Conservation (phyloP, 768 basidiomycete genomes). For the Glaciozyma martinii region DNA sequence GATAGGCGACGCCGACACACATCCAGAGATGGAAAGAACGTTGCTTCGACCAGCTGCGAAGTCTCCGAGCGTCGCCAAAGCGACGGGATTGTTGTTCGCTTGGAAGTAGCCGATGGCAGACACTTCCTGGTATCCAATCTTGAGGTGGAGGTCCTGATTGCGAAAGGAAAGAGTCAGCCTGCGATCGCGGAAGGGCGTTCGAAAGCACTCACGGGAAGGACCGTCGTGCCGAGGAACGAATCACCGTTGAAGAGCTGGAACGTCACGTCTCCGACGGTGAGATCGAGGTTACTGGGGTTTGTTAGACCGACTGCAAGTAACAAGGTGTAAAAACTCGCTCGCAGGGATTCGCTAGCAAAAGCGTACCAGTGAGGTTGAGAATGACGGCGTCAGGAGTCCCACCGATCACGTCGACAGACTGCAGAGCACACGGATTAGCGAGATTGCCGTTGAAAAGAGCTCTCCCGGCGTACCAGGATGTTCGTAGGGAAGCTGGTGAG, state of each 20-base stretch:
- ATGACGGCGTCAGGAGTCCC: conserved; percentile 54
- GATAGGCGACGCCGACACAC: background rate
- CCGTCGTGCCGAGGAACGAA: conserved; percentile 51
- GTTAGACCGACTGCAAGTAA: conserved; percentile 49
- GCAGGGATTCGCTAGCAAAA: background rate
- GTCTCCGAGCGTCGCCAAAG: conserved; percentile 55
- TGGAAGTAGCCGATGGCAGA: conserved; percentile 34
- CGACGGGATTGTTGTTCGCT: conserved; percentile 56
- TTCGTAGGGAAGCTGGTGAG: conserved; percentile 48
- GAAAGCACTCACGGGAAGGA: conserved; percentile 50
- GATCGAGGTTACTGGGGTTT: conserved; percentile 61
- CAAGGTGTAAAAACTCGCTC: background rate
- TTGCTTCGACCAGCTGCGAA: conserved; percentile 53
- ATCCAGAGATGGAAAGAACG: conserved; percentile 18
- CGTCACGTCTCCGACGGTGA: conserved; percentile 43
- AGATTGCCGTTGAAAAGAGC: background rate
- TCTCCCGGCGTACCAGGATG: conserved; percentile 38
- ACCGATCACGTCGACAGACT: conserved; percentile 56
- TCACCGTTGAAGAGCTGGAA: conserved; percentile 52
- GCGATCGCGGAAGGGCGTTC: conserved; percentile 44
- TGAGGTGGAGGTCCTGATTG: conserved; percentile 14
- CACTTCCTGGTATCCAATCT: conserved; percentile 14
- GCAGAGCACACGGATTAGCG: conserved; percentile 34
- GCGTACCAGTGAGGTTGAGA: conserved; percentile 52
- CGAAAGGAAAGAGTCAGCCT: no score